Base-by-base conservation (phyloP, 768 basidiomycete species). In the Lentinula aciculospora region DNA sequence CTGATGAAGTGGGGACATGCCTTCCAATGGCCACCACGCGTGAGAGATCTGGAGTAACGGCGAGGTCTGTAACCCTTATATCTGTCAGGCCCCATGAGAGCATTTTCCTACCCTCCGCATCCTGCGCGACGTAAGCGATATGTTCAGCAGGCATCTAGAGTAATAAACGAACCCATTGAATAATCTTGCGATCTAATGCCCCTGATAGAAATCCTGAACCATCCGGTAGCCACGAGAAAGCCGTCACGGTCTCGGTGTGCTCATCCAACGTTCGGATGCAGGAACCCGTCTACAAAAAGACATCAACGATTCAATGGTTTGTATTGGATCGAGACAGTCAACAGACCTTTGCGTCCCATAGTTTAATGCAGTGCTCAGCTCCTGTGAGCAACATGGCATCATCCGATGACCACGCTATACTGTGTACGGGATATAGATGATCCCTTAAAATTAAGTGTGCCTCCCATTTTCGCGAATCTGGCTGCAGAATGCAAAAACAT, bases 321-420 rank as follows among this genome's bases (percentile, higher is more conserved):
- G 23, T 34, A 32, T 25, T 42, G n/a, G 21, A 40, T 54, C 19
- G n/a, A 58, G 29, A 23, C n/a, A 66, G 67, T 67, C 63, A 25
- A 53, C 51, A 4, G 13, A 94, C 96, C 82, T 87, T 84, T 34
- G 86, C 78, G 69, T 96, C 87, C 94, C 94, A 99, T 66, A 98
- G 76, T 73, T 89, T 88, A 69, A 99, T 86, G 49, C 74, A 69
- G 47, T 86, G 77, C 61, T 98, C 94, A 23, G 92, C 80, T 39
- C 88, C 86, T 5, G 93, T 94, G 44, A 97, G 78, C 59, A 99
- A 75, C 61, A 89, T 78, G 19, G 82, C 74, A 66, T 95, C 94
- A 65, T 98, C 93, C 53, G 88, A 78, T 27, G 97, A 98, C 95
- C 96, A 99, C 1, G 94, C 86, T 58, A 99, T 73, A 63, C 85